phyloP scores from a whole-genome alignment of 2,329 filamentous ascomycete genomes.

The Phialophora tarda region DNA sequence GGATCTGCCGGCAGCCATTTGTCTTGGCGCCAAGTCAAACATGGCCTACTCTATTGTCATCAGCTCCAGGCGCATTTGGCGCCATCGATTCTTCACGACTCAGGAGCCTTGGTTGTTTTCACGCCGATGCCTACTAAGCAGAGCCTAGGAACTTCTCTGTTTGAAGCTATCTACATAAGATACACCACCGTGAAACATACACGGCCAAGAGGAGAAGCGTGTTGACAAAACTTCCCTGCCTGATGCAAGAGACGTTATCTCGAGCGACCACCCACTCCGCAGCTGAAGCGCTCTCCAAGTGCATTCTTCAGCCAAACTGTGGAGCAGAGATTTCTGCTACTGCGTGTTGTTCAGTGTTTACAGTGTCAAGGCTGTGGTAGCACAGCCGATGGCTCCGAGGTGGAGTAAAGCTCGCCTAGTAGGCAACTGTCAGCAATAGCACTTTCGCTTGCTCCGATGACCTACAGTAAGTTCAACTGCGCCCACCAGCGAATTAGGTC shows the following conservation, averaged over 20 bases:
- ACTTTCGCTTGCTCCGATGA: background rate
- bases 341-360: background rate
- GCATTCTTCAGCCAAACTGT: too few species aligned
- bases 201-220: background rate
- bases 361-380: constrained; percentile 12
- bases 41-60: background rate
- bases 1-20: background rate
- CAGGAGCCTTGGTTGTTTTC: background rate
- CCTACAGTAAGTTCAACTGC: constrained; percentile 23
- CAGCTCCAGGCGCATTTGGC: background rate
- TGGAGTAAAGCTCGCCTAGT: constrained; percentile 24
- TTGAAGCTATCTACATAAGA: background rate
- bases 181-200: background rate
- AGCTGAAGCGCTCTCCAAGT: too few species aligned
- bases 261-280: too few species aligned
- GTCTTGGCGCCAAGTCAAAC: background rate
- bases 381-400: constrained; percentile 23
- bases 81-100: background rate
- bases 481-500: constrained; percentile 30
- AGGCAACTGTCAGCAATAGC: background rate
- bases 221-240: background rate
- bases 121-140: background rate
- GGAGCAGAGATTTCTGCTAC: too few species aligned
- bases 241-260: background rate
- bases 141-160: background rate